Evolutionary conservation across 1,139 yeast species (phyloP).

Genomic region (Yamadazyma taylorii): DNA sequence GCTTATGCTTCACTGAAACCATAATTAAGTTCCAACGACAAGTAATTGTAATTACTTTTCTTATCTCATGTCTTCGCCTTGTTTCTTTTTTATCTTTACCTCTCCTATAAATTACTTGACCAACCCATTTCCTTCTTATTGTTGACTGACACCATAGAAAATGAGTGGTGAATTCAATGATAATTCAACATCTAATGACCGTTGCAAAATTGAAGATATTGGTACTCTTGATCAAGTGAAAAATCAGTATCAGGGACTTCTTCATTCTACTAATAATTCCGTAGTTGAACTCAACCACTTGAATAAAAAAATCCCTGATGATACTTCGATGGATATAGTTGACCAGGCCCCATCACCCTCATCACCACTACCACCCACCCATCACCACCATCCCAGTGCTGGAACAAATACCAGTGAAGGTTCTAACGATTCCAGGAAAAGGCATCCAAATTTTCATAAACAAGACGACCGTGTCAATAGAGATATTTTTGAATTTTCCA

Average conservation of each 20-base stretch:
- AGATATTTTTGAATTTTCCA: constrained; percentile 7
- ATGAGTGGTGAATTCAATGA: no score
- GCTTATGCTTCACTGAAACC: no score
- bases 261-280: constrained; percentile 3
- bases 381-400: not conserved
- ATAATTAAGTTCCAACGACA: no score
- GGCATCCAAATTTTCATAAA: constrained; percentile 19
- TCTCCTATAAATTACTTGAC: no score
- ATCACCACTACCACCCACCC: not conserved
- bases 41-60: no score
- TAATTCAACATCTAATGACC: no score
- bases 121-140: not conserved
- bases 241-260: constrained; percentile 1
- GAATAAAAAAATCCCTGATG: not conserved
- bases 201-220: constrained; percentile 2
- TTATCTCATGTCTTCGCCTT: no score
- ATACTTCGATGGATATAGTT: constrained; percentile 1
- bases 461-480: constrained; percentile 12
- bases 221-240: not conserved
- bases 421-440: constrained; percentile 5
- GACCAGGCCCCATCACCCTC: constrained; percentile 1
- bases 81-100: no score
- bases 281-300: constrained; percentile 1
- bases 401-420: not conserved
- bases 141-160: no score